These are phyloP conservation scores for Setaria viridis DNA, from an alignment of 202 grass and related monocot species.

Conservation along the genomic window DNA sequence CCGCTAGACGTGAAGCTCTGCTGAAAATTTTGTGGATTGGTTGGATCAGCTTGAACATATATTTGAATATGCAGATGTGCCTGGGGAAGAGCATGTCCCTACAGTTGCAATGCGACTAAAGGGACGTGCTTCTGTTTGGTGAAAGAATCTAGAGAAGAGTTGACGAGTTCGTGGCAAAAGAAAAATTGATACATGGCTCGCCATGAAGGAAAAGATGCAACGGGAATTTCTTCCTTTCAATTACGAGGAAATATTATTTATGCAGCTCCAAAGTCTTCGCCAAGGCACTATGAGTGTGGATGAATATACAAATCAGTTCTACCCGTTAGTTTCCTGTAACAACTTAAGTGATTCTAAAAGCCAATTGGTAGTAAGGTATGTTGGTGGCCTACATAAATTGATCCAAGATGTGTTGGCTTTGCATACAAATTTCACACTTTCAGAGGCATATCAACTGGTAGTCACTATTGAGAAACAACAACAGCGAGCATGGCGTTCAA, in stretches of 20 bases:
- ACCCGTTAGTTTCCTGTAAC: background rate
- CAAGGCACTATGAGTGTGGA: background rate
- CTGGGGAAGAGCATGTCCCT: background rate
- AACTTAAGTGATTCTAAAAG: slow-evolving; percentile 4
- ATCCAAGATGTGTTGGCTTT: background rate
- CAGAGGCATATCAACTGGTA: slow-evolving; percentile 10
- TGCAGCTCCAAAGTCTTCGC: slow-evolving; percentile 10
- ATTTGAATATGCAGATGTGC: background rate
- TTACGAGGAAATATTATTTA: slow-evolving; percentile 7
- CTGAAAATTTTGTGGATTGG: slow-evolving; percentile 11
- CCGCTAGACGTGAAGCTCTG: background rate
- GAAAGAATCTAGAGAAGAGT: slow-evolving; percentile 23
- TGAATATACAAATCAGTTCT: slow-evolving; percentile 14
- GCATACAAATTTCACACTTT: slow-evolving; percentile 4
- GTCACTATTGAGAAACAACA: background rate
- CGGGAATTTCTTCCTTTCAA: slow-evolving; percentile 16
- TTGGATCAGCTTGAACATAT: background rate
- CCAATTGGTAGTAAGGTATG: background rate
- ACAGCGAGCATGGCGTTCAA: background rate
- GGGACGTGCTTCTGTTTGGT: slow-evolving; percentile 9
- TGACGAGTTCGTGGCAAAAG: background rate
- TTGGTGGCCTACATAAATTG: background rate
- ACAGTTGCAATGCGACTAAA: background rate
- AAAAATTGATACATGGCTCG: background rate
- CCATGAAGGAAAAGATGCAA: slow-evolving; percentile 23